Percentiles rank a stretch among this genome's conserved stretches.
Evolutionary conservation across 208 protist species (phyloP).

Genomic region (Crithidia brevicula): DNA sequence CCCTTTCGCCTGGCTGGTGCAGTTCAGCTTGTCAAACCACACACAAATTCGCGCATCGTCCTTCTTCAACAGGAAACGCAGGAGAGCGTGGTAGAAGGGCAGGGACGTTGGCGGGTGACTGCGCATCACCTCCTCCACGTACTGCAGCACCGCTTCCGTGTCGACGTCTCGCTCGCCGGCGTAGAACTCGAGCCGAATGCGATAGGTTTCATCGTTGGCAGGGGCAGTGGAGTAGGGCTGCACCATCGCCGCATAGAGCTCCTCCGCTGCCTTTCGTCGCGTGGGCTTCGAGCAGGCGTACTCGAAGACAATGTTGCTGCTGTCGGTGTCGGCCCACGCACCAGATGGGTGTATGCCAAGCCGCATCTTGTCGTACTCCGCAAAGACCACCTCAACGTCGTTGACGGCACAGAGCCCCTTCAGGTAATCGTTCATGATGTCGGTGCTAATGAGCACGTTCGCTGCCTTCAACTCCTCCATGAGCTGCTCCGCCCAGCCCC

Average conservation of each 20-base stretch:
- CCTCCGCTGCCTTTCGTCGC: constrained; percentile 19
- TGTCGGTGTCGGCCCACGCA: constrained; percentile 66
- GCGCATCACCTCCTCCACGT: constrained; percentile 21
- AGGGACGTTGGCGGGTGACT: constrained; percentile 21
- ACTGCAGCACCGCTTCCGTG: constrained; percentile 32
- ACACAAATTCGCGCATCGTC: constrained; percentile 49
- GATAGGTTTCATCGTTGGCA: constrained; percentile 77
- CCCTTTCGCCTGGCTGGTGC: neutral
- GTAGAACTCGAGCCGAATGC: constrained; percentile 62
- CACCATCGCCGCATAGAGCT: constrained; percentile 24
- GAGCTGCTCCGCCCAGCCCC: constrained; percentile 53
- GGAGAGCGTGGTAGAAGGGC: constrained; percentile 55
- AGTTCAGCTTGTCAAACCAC: constrained; percentile 57
- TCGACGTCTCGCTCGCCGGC: constrained; percentile 33
- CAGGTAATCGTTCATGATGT: constrained; percentile 82
- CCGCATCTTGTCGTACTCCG: constrained; percentile 68
- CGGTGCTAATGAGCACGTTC: constrained; percentile 51
- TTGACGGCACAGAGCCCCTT: constrained; percentile 63
- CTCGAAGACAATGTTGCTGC: constrained; percentile 72
- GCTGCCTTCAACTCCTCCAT: constrained; percentile 47
- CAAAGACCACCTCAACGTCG: constrained; percentile 37
- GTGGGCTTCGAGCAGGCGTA: constrained; percentile 42
- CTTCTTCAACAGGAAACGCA: constrained; percentile 50
- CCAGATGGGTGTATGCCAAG: constrained; percentile 69
- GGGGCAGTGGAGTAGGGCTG: constrained; percentile 45